Evolutionary conservation across 1,139 yeast species (phyloP).

Genomic region (Blastobotrys elegans): DNA sequence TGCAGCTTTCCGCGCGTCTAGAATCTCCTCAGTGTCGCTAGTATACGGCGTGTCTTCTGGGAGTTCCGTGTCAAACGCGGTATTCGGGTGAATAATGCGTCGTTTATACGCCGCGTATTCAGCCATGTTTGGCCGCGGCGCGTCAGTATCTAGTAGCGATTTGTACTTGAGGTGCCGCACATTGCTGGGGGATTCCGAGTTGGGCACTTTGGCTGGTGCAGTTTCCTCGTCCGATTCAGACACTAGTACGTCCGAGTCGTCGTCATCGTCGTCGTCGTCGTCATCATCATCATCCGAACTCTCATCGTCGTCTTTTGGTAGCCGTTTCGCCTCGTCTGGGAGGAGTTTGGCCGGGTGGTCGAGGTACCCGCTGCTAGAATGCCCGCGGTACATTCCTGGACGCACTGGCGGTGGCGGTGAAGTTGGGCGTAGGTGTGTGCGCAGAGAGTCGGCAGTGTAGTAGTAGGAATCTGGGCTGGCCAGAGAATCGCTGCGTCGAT

Average conservation of each 20-base stretch:
- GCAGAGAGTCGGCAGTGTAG: slow-evolving; percentile 13
- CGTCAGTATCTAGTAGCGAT: slow-evolving; percentile 37
- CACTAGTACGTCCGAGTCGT: slow-evolving; percentile 10
- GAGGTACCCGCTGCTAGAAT: not conserved
- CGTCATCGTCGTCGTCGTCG: slow-evolving; percentile 14
- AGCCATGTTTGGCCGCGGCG: slow-evolving; percentile 28
- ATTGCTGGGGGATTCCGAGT: slow-evolving; percentile 13
- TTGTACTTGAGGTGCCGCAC: slow-evolving; percentile 28
- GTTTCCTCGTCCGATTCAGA: slow-evolving; percentile 1
- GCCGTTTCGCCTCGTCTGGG: slow-evolving; percentile 5
- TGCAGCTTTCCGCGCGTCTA: slow-evolving; percentile 61
- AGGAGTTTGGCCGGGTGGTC: not conserved
- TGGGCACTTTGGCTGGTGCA: slow-evolving; percentile 6
- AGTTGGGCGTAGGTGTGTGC: slow-evolving; percentile 5
- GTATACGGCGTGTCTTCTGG: slow-evolving; percentile 49
- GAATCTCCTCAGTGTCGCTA: slow-evolving; percentile 62
- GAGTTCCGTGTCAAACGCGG: slow-evolving; percentile 31
- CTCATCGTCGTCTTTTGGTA: slow-evolving; percentile 21
- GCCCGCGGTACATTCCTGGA: not conserved
- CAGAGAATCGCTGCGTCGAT: slow-evolving; percentile 17
- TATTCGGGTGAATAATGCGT: slow-evolving; percentile 40
- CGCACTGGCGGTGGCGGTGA: slow-evolving; percentile 3
- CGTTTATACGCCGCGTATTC: slow-evolving; percentile 43
- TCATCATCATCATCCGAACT: slow-evolving; percentile 17
- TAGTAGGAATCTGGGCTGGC: slow-evolving; percentile 13